Base-by-base conservation (phyloP, 164 flowering plant genomes). In the Stephania yunnanensis region DNA sequence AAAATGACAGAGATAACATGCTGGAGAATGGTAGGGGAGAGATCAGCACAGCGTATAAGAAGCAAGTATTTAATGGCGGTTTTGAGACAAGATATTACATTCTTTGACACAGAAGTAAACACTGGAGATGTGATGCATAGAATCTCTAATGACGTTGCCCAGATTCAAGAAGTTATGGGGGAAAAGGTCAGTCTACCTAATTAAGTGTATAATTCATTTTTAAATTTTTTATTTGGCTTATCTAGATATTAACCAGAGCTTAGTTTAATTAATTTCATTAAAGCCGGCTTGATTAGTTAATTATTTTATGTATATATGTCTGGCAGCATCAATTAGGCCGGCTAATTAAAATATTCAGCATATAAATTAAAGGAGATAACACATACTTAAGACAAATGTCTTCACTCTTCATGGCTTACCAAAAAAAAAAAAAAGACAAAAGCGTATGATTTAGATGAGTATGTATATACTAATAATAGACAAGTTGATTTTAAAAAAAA, bases 41-140 rank as follows among this genome's bases (percentile, higher is more conserved):
- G 94, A 71, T 86, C 89, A n/a, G 91, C 92, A 17, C 89, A 86
- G 58, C 78, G 88, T 55, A 87, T 92, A 52, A 85, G 97, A 76
- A 87, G 84, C 1, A 75, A 80, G 81, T 90, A 90, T 78, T 74
- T 92, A 44, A 74, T 81, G 70, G 90, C 92, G 10, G 85, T 90
- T 75, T 68, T 92, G n/a, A 72, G 92, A 66, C 97, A 92, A 77
- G 94, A 92, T 73, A 82, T 90, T 10, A 83, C 83, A 7, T 92
- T 88, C 74, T 92, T 86, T 46, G 97, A 92, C 75, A 88, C 93
- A 22, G 78, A 85, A 63, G 71, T 86, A 17, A 89, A 80, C 75
- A 88, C 97, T 3, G 81, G 94, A 48, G 94, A 90, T 70, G 83
- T 92, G 42, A 88, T 92, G 92, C 92, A 88, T 79, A 91, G 93